Conservation (phyloP, 225 moss, liverwort and hornwort genomes). For the Rhytidiadelphus loreus region DNA sequence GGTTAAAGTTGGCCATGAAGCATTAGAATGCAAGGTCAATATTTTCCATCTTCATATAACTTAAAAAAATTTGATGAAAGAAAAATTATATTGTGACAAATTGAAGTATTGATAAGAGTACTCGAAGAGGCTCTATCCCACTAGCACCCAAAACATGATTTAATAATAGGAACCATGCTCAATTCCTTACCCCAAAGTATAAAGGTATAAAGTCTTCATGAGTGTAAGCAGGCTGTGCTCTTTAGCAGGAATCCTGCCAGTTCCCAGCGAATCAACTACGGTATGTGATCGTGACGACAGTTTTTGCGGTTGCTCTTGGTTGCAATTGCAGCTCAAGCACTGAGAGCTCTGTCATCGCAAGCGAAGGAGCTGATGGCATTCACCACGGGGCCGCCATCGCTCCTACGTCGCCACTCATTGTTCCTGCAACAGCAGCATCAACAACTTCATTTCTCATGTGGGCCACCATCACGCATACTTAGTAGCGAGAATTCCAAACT, state of each 20-base stretch:
- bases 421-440: neutral
- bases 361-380: slow-evolving; percentile 2
- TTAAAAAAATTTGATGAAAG: neutral
- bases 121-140: neutral
- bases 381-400: neutral
- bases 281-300: neutral
- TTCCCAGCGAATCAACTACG: neutral
- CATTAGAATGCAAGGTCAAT: neutral
- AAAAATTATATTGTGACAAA: neutral
- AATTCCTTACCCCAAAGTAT: neutral
- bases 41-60: neutral
- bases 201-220: neutral
- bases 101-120: neutral
- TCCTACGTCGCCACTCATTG: neutral
- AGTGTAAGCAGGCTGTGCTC: neutral
- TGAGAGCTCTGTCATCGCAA: neutral
- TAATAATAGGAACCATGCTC: neutral
- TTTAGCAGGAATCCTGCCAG: neutral
- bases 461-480: neutral
- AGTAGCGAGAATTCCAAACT: neutral
- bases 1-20: neutral
- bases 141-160: neutral
- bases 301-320: neutral
- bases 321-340: neutral
- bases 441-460: neutral